Conservation (phyloP, 1,139 yeast species). For the Yamadazyma blattariae region DNA sequence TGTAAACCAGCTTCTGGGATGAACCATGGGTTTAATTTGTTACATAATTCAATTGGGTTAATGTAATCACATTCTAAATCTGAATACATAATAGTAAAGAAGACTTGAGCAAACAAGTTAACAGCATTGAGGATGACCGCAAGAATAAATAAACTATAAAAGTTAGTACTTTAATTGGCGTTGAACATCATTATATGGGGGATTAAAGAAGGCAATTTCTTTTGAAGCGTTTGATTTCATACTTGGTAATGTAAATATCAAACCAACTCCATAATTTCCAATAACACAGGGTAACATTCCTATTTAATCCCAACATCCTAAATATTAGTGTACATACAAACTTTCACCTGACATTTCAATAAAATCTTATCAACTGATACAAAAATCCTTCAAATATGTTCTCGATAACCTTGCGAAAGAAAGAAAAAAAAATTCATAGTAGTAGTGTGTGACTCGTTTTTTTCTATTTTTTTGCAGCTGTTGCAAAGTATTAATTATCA, state of each 20-base stretch:
- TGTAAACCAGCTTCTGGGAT: constrained; percentile 90
- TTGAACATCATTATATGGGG: too few species aligned
- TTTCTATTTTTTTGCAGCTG: too few species aligned
- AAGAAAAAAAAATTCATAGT: too few species aligned
- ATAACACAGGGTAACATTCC: too few species aligned
- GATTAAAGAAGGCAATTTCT: too few species aligned
- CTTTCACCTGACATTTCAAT: constrained; percentile 28
- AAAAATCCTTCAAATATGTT: too few species aligned
- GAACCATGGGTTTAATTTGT: constrained; percentile 84
- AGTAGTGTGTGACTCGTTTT: too few species aligned
- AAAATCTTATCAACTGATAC: neutral
- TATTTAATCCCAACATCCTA: too few species aligned
- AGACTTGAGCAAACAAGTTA: constrained; percentile 86
- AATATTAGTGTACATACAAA: constrained; percentile 31
- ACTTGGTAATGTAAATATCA: too few species aligned
- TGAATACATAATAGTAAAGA: constrained; percentile 88
- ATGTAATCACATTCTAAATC: constrained; percentile 94
- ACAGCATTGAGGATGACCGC: constrained; percentile 86
- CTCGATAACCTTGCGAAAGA: neutral
- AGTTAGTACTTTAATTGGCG: constrained; percentile 3
- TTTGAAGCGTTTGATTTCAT: too few species aligned
- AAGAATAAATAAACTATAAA: constrained; percentile 64
- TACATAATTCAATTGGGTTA: constrained; percentile 95
- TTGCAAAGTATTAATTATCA: too few species aligned
- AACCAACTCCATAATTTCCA: too few species aligned